Evolutionary conservation across 1,139 yeast genomes (phyloP).

Genomic region (Yamadazyma friedrichii): DNA sequence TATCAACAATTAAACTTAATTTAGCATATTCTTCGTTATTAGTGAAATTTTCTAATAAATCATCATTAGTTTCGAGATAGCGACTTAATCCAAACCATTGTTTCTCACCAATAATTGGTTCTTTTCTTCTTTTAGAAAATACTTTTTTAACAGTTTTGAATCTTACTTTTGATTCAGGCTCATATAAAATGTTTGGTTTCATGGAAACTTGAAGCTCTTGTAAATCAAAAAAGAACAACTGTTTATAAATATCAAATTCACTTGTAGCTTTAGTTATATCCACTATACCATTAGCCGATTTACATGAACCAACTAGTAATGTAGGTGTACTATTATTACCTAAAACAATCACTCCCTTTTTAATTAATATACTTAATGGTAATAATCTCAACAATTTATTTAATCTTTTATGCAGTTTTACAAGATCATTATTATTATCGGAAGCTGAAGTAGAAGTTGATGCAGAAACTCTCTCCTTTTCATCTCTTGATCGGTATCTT

Average conservation of each 20-base stretch:
- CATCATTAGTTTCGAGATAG: conserved; percentile 34
- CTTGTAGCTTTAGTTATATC: conserved; percentile 57
- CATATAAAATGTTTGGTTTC: conserved; percentile 66
- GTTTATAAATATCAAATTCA: conserved; percentile 54
- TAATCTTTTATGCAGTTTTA: conserved; percentile 7
- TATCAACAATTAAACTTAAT: conserved; percentile 69
- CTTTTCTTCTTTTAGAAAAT: conserved; percentile 7
- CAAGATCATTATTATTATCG: conserved; percentile 3
- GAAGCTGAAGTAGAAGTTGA: conserved; percentile 3
- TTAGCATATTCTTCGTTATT: conserved; percentile 76
- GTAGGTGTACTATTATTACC: conserved; percentile 83
- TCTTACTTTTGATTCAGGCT: conserved; percentile 10
- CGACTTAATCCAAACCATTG: conserved; percentile 45
- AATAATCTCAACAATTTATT: conserved; percentile 37
- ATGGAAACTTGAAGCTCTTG: conserved; percentile 56
- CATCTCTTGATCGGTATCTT: conserved; percentile 6
- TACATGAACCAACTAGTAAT: conserved; percentile 60
- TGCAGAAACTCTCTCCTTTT: conserved; percentile 6
- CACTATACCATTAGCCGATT: conserved; percentile 53
- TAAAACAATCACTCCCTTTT: conserved; percentile 69
- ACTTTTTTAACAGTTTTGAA: conserved; percentile 14
- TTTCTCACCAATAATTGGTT: conserved; percentile 8
- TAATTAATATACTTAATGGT: conserved; percentile 60
- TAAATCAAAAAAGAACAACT: conserved; percentile 41
- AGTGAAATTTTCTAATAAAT: conserved; percentile 24